Base-by-base conservation (phyloP, 345 rosid genomes). In the Nasturtium officinale region DNA sequence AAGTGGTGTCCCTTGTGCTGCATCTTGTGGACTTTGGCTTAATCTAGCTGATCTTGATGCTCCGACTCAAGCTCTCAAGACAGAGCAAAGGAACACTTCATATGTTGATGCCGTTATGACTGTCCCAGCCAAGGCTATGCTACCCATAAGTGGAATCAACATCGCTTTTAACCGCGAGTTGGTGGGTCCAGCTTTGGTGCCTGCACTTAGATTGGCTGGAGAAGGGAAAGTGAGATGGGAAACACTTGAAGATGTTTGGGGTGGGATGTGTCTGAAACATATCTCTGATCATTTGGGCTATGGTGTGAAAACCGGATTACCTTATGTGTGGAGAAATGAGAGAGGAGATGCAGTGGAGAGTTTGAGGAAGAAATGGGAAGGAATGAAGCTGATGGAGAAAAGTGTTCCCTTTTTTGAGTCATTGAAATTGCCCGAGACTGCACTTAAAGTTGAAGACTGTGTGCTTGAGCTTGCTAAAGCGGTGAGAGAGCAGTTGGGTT, bases 191-290 rank as follows among this genome's bases (percentile, higher is more conserved):
- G 86, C 95, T 30, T 61, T 94, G 74, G 61, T 88, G 32, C 98
- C 97, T 17, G 92, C 95, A 18, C 71, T 91, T 79, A 89, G 75
- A 77, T 54, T 94, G 74, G 83, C 87, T 47, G 85, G 86, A 30
- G 98, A 94, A 87, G 98, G 97, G 65, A 91, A 87, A 71, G 66
- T 88, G 38, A 84, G 98, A 71, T 94, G 97, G 96, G 98, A 94
- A 79, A 94, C 98, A 15, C 85, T 89, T 72, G 98, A 88, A 81
- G 98, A 94, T 75, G 83, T 94, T 29, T 90, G 98, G 98, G 77
- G 85, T 53, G 97, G 98, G 65, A 90, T 93, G 97, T 93, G 98
- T 67, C 79, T 81, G 67, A 94, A 94, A 80, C 90, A 83, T 43
- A 74, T 83, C 6, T 88, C 91, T 5, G 96, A 94, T 75, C 98